Evolutionary conservation across 1,284 basidiomycete genomes (phyloP).

Genomic region (Apiotrichum gracile): DNA sequence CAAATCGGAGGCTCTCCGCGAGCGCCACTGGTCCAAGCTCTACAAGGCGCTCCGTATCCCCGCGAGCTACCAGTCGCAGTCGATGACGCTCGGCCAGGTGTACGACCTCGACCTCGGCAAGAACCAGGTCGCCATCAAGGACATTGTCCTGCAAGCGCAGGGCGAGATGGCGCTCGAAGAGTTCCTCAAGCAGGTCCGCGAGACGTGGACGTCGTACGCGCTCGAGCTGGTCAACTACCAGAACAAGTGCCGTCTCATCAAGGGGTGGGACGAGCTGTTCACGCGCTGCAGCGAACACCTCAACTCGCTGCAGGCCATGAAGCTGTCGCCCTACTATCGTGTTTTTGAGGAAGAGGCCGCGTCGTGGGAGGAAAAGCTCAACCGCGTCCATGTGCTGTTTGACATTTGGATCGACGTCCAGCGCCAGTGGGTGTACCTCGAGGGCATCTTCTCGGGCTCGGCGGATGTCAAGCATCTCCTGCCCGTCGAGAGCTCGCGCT

Average conservation of each 20-base stretch:
- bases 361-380: constrained; percentile 91
- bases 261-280: constrained; percentile 97
- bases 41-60: constrained; percentile 80
- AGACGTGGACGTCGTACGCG: constrained; percentile 93
- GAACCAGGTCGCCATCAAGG: constrained; percentile 86
- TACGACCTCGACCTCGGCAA: constrained; percentile 95
- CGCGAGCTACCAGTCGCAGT: constrained; percentile 59
- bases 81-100: constrained; percentile 92
- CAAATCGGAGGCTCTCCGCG: constrained; percentile 94
- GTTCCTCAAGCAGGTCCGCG: constrained; percentile 91
- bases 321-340: constrained; percentile 93
- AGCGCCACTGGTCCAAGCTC: constrained; percentile 96
- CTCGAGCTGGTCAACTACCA: constrained; percentile 97
- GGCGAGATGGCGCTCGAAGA: constrained; percentile 97
- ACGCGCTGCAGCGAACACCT: constrained; percentile 93
- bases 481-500: constrained; percentile 92
- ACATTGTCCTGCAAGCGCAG: constrained; percentile 94
- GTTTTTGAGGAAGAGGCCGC: constrained; percentile 92
- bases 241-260: constrained; percentile 94
- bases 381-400: constrained; percentile 90
- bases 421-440: constrained; percentile 98
- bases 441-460: constrained; percentile 98
- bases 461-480: constrained; percentile 98
- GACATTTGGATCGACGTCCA: constrained; percentile 99
- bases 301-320: constrained; percentile 95